Base-by-base conservation (phyloP, 1,139 yeast species). In the Blastobotrys buckinghamii region DNA sequence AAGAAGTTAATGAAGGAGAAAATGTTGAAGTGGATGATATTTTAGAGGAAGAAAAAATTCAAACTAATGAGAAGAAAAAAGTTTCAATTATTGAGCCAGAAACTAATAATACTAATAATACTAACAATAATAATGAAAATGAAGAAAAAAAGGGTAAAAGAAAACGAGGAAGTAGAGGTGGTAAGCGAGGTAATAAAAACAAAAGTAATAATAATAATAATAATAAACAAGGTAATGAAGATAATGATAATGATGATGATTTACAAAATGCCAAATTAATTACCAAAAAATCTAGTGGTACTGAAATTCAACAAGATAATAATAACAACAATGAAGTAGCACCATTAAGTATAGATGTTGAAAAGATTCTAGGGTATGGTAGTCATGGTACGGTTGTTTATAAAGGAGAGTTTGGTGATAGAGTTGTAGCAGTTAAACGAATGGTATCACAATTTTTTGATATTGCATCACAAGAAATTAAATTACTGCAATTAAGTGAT, bases 361-460 rank as follows among this genome's bases (percentile, higher is more conserved):
- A 85, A 55, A 79, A 77, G 40, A 76, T 89, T 22, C 69, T 92
- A 44, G 98, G 99, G 1, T 88, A 87, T 63, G 99, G 99, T 1
- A 88, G 97, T 1, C 96, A 92, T 61, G 98, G 98, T 29, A 92
- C 98, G 0, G 89, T 90, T 26, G 98, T 92, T 1, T 88, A 81
- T 64, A 80, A 84, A 62, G 98, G 98, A 0, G 77, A 80, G 3
- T 92, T 90, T 68, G 97, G 90, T 60, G 47, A 37, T 20, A 75
- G 98, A 46, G 96, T 95, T 1, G 98, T 94, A 9, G 98, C 98
- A 0, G 95, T 92, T 4, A 94, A 92, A 64, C 71, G 98, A 57
- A 87, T 92, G 96, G 71, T 94, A 44, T 74, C 90, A 37, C 96
- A 90, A 62, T 92, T 90, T 61, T 92, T 85, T 66, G 97, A 92